Evolutionary conservation across 2,329 filamentous ascomycete species (phyloP).

Genomic region (Microsporum audouinii): DNA sequence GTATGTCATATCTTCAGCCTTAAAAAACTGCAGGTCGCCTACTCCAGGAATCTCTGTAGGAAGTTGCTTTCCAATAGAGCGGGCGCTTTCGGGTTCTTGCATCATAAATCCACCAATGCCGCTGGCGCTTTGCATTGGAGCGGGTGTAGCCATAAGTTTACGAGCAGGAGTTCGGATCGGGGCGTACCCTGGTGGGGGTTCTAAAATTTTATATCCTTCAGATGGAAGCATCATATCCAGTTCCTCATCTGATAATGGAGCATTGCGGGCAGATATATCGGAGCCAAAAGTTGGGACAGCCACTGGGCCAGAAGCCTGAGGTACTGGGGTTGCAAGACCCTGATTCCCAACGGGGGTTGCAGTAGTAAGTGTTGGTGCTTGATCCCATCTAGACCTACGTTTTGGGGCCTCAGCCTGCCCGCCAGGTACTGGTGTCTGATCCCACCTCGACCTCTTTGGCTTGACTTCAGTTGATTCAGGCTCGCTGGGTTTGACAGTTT

Average conservation of each 20-base stretch:
- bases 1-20: slow-evolving; percentile 96
- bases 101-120: slow-evolving; percentile 79
- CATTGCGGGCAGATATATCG: slow-evolving; percentile 68
- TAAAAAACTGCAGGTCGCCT: slow-evolving; percentile 94
- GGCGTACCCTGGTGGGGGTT: slow-evolving; percentile 83
- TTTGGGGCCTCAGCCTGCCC: slow-evolving; percentile 50
- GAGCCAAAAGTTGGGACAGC: slow-evolving; percentile 60
- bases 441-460: slow-evolving; percentile 74
- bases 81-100: slow-evolving; percentile 80
- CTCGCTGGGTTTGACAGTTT: slow-evolving; percentile 40
- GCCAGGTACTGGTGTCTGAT: slow-evolving; percentile 59
- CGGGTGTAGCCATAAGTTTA: slow-evolving; percentile 61
- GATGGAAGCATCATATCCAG: slow-evolving; percentile 81
- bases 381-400: slow-evolving; percentile 82
- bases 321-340: slow-evolving; percentile 67
- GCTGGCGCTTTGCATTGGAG: slow-evolving; percentile 49
- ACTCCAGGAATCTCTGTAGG: slow-evolving; percentile 94
- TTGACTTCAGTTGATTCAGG: slow-evolving; percentile 47
- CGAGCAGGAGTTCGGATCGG: slow-evolving; percentile 66
- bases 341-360: slow-evolving; percentile 63
- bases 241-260: slow-evolving; percentile 81
- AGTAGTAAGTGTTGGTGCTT: slow-evolving; percentile 56
- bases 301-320: slow-evolving; percentile 46
- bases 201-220: slow-evolving; percentile 84
- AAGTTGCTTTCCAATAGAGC: slow-evolving; percentile 71